These are phyloP conservation scores for Cordyceps fumosorosea DNA, from an alignment of 2,329 filamentous ascomycete genomes.

Conservation along the genomic window DNA sequence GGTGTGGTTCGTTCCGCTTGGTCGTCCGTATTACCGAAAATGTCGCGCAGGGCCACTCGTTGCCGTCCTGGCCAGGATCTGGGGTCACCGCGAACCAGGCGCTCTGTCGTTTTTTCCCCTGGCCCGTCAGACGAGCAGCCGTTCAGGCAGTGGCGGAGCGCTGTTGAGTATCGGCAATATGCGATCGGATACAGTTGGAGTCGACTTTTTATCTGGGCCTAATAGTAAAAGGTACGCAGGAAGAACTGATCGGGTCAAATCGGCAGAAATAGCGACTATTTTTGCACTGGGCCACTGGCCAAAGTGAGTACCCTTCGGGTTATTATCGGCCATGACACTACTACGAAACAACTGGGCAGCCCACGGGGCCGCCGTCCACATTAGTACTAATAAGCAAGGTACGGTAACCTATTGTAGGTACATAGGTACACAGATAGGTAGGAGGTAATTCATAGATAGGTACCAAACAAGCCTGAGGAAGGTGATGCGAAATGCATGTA, in stretches of 20 bases:
- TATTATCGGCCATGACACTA: slow-evolving; percentile 14
- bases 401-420: no score
- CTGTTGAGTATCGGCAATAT: not conserved
- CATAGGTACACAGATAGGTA: no score
- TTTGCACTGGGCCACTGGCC: not conserved
- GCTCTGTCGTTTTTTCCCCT: slow-evolving; percentile 6
- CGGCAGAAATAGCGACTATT: slow-evolving; percentile 1
- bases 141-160: not conserved
- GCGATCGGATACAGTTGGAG: not conserved
- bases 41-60: slow-evolving; percentile 4
- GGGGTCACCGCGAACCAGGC: not conserved
- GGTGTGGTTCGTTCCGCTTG: not conserved
- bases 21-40: not conserved
- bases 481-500: no score
- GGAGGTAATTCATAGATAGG: no score
- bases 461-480: no score
- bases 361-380: slow-evolving; percentile 3
- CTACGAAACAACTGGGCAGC: slow-evolving; percentile 1
- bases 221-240: not conserved
- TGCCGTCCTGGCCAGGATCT: slow-evolving; percentile 7
- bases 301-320: slow-evolving; percentile 9
- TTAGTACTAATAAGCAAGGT: no score
- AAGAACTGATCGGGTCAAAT: slow-evolving; percentile 1
- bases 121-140: not conserved
- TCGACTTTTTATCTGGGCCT: not conserved